Percentiles rank a stretch among this genome's conserved stretches.
Evolutionary conservation across 2,329 filamentous ascomycete genomes (phyloP).

Genomic region (Elsinoe fawcettii): DNA sequence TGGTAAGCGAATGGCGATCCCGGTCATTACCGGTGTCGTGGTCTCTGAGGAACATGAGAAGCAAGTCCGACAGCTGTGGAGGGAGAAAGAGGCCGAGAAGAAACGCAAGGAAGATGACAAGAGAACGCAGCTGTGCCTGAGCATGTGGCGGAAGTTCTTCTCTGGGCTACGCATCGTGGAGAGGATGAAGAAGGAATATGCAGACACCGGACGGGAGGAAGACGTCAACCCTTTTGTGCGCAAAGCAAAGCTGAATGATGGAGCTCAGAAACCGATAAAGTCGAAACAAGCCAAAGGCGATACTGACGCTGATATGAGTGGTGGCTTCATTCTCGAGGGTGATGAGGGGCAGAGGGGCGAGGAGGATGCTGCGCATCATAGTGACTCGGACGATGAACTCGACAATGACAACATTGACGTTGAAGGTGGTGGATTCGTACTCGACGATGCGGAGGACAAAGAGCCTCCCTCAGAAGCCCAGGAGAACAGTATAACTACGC

Average conservation of each 20-base stretch:
- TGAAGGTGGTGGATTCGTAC: constrained; percentile 32
- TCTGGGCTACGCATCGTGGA: constrained; percentile 78
- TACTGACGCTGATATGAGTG: constrained; percentile 24
- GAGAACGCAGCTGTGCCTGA: constrained; percentile 62
- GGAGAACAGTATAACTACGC: constrained; percentile 20
- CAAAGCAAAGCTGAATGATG: constrained; percentile 29
- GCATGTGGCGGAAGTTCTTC: constrained; percentile 77
- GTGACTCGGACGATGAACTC: constrained; percentile 21
- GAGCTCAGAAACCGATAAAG: constrained; percentile 22
- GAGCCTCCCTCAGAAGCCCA: constrained; percentile 25
- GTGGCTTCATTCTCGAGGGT: constrained; percentile 37
- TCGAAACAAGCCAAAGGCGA: constrained; percentile 19
- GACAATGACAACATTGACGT: constrained; percentile 20
- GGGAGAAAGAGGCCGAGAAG: constrained; percentile 64
- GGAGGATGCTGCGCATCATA: constrained; percentile 24
- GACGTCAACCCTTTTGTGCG: constrained; percentile 49
- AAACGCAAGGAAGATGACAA: constrained; percentile 77
- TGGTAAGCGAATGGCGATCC: constrained; percentile 86
- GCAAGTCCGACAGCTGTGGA: constrained; percentile 67
- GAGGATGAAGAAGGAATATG: constrained; percentile 69
- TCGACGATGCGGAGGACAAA: constrained; percentile 29
- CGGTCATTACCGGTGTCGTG: constrained; percentile 83
- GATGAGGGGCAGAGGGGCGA: constrained; percentile 27
- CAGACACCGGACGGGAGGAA: constrained; percentile 43
- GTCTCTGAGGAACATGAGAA: constrained; percentile 73